These are phyloP conservation scores for Penicillium silybi DNA, from an alignment of 495 filamentous ascomycete genomes.

Conservation along the genomic window DNA sequence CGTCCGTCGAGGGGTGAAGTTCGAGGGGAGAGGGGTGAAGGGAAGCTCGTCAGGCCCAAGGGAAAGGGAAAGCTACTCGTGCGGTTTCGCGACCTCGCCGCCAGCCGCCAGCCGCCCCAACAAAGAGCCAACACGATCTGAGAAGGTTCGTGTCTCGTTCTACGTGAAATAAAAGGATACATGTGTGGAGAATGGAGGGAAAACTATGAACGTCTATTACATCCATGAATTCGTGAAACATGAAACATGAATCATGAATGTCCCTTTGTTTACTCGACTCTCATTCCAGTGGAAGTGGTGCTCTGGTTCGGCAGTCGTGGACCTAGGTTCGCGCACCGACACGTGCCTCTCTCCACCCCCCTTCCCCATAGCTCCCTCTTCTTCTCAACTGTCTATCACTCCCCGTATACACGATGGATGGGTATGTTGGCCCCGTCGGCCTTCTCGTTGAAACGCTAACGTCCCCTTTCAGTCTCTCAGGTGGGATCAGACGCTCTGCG, in stretches of 20 bases:
- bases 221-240: no score
- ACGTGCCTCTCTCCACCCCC: constrained; percentile 16
- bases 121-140: neutral
- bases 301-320: neutral
- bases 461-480: constrained; percentile 25
- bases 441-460: neutral
- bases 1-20: neutral
- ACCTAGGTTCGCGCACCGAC: constrained; percentile 16
- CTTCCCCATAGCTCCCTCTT: constrained; percentile 1
- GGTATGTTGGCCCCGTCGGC: constrained; percentile 10
- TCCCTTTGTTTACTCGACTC: neutral
- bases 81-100: constrained; percentile 3
- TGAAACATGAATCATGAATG: neutral
- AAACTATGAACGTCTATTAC: no score
- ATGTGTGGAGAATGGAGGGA: no score
- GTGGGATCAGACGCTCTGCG: constrained; percentile 56
- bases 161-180: neutral
- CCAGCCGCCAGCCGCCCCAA: constrained; percentile 10
- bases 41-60: constrained; percentile 1
- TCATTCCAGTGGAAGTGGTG: neutral
- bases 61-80: constrained; percentile 4
- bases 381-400: neutral
- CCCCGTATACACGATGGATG: constrained; percentile 18
- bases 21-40: neutral
- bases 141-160: neutral